A percentile compares a stretch with the other conserved stretches of the same genome.
phyloP scores from a whole-genome alignment of 805 yeast species.

The Clavispora fructus region DNA sequence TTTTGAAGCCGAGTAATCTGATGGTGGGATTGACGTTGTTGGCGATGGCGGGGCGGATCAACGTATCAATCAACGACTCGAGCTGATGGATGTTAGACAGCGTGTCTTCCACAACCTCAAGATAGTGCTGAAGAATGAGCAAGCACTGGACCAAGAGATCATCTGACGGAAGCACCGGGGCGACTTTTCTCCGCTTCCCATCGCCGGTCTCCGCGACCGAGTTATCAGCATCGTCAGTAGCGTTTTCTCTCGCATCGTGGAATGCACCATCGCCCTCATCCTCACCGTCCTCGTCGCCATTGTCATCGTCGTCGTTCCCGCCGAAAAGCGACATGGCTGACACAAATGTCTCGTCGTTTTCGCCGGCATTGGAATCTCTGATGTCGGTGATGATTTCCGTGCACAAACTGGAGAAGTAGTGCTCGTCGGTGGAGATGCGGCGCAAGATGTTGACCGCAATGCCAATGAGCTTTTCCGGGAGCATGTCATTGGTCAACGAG shows the following conservation, averaged over 20 bases:
- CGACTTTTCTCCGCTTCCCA: constrained; percentile 29
- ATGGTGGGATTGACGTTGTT: constrained; percentile 42
- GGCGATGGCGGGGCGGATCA: constrained; percentile 70
- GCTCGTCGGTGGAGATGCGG: constrained; percentile 69
- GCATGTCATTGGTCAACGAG: constrained; percentile 51
- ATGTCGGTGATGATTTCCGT: constrained; percentile 85
- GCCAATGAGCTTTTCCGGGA: constrained; percentile 50
- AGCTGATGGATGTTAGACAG: constrained; percentile 60
- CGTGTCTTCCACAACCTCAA: constrained; percentile 63
- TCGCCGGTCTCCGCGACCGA: constrained; percentile 4
- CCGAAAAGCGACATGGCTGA: constrained; percentile 21
- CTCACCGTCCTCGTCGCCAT: constrained; percentile 16
- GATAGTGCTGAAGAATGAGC: constrained; percentile 59
- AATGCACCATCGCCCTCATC: constrained; percentile 12
- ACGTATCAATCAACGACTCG: constrained; percentile 65
- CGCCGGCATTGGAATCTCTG: constrained; percentile 56
- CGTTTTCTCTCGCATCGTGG: constrained; percentile 20
- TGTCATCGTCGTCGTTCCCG: constrained; percentile 16
- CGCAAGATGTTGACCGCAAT: constrained; percentile 61
- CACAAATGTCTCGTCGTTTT: constrained; percentile 24
- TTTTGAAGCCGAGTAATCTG: constrained; percentile 63
- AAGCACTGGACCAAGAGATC: constrained; percentile 59
- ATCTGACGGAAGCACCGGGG: constrained; percentile 38
- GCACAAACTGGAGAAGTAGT: constrained; percentile 78
- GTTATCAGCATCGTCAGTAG: constrained; percentile 13